Evolutionary conservation across 306 rosid species (phyloP), one percentile per base, ranked within the genome.

Genomic region (Rosa multiflora): DNA sequence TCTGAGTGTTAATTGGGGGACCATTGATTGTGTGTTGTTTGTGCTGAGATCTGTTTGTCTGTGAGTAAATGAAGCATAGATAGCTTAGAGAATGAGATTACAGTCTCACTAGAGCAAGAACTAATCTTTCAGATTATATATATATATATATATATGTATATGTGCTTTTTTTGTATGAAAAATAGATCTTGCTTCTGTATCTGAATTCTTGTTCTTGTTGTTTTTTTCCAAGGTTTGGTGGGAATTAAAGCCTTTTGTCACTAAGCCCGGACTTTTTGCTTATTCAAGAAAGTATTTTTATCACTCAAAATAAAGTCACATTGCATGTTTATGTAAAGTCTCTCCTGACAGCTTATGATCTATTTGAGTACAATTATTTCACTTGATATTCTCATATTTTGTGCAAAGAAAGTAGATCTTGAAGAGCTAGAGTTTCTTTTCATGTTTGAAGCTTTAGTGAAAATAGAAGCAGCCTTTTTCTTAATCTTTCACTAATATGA

Each of bases 1-100:
- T 18, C 17, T 20, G 3, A 2, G 42, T 23, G 32, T 21, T 8
- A 1, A 4, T 4, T 23, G 49, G 72, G 49, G 32, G 46, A 75
- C 58, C 8, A 23, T 5, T 29, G 70, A 18, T n/a, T 58, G 52
- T 58, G 15, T 21, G 56, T 1, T 53, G n/a, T 74, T 23, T 47
- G 17, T 75, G 70, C 43, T 46, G 59, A 62, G 71, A 62, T 62
- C 72, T 76, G 79, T 61, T 62, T 76, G 47, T 59, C 26, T 67
- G 12, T 59, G 26, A 44, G 26, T 26, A 59, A 58, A 58, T 7
- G 69, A 43, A 35, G 53, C 10, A 5, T 23, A 42, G 4, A 42
- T 23, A n/a, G 68, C 3, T 42, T 56, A 55, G 49, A 35, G 35
- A 53, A 10, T 52, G 37, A 1, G 64, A 12, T n/a, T 29, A 12